Evolutionary conservation across 2,329 filamentous ascomycete species (phyloP).

Genomic region (Claviceps spartinae): DNA sequence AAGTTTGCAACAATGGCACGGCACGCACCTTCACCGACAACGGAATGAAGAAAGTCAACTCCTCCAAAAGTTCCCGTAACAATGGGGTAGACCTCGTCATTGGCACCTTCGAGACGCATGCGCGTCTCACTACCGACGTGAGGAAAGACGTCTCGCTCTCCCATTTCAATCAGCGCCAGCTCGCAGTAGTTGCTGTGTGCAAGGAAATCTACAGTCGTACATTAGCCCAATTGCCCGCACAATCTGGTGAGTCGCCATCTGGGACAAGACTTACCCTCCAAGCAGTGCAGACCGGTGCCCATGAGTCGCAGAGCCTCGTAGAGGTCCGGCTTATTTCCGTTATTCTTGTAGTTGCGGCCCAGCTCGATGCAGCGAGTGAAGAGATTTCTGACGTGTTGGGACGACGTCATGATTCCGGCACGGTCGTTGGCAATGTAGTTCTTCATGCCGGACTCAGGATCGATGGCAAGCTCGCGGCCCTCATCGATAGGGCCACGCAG

Average conservation of each 20-base stretch:
- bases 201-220: constrained; percentile 51
- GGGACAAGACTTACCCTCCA: constrained; percentile 45
- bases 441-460: constrained; percentile 67
- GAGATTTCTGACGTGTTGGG: constrained; percentile 59
- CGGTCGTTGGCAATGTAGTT: constrained; percentile 88
- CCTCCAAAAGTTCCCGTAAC: constrained; percentile 90
- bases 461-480: constrained; percentile 61
- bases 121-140: constrained; percentile 68
- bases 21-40: constrained; percentile 49
- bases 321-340: constrained; percentile 53
- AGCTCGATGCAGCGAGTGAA: constrained; percentile 64
- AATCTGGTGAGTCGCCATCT: neutral
- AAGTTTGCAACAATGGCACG: too few species aligned
- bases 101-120: constrained; percentile 54
- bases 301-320: constrained; percentile 77
- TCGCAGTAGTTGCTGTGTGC: constrained; percentile 92
- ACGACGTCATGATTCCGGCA: constrained; percentile 66
- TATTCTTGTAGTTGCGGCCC: constrained; percentile 54
- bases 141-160: constrained; percentile 69
- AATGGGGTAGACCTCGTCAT: constrained; percentile 58
- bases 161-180: constrained; percentile 75
- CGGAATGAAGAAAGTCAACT: constrained; percentile 86
- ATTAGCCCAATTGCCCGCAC: constrained; percentile 5
- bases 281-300: constrained; percentile 77
- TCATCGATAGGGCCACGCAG: constrained; percentile 76